phyloP scores from a whole-genome alignment of 805 yeast species.

The Barnettozyma californica region DNA sequence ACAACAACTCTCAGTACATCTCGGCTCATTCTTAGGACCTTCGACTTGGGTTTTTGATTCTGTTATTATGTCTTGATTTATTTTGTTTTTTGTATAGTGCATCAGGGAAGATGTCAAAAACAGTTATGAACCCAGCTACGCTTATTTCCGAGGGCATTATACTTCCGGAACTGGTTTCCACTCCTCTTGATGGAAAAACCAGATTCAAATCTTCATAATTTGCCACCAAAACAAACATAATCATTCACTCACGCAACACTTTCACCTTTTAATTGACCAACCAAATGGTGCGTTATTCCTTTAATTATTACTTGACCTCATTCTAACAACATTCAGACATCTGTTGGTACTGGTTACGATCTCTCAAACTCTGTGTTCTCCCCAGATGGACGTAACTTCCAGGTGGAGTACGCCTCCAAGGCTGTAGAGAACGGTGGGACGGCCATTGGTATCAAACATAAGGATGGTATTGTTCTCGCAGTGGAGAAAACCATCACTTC shows the following conservation, averaged over 20 bases:
- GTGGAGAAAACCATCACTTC: conserved; percentile 91
- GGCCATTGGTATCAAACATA: conserved; percentile 84
- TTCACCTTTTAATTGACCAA: background rate
- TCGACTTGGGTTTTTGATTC: background rate
- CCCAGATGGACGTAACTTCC: conserved; percentile 91
- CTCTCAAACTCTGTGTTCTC: conserved; percentile 90
- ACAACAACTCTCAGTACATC: conserved; percentile 75
- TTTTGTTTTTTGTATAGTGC: too few relatives aligned
- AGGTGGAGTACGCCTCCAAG: conserved; percentile 95
- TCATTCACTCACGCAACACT: too few relatives aligned
- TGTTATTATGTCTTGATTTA: too few relatives aligned
- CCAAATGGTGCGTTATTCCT: background rate
- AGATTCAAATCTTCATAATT: background rate
- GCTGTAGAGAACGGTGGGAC: conserved; percentile 98
- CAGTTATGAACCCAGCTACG: background rate
- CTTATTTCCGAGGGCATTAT: background rate
- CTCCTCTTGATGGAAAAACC: background rate
- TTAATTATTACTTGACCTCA: background rate
- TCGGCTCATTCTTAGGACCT: conserved; percentile 27
- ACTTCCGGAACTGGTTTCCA: background rate
- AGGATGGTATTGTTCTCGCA: conserved; percentile 94
- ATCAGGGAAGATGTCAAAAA: background rate
- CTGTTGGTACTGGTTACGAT: conserved; percentile 99
- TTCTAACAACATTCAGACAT: conserved; percentile 43
- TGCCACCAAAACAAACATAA: conserved; percentile 2